These are phyloP conservation scores for Sarocladium oryzae DNA, from an alignment of 2,329 filamentous ascomycete genomes.

Conservation along the genomic window DNA sequence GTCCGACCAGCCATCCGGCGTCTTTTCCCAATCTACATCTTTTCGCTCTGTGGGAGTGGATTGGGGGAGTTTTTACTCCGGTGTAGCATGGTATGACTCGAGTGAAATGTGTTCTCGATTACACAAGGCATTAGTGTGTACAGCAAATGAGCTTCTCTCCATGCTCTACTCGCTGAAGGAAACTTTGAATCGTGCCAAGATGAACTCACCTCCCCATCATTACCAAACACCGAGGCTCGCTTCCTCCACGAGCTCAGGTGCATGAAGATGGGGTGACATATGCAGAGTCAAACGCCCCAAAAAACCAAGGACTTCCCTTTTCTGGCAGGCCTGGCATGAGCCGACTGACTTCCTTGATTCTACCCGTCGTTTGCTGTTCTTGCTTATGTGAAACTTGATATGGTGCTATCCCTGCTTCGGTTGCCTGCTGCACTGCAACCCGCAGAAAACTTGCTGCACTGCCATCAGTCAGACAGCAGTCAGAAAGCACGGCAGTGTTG, in stretches of 20 bases:
- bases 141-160: constrained; percentile 43
- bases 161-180: constrained; percentile 53
- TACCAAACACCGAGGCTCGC: constrained; percentile 50
- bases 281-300: background rate
- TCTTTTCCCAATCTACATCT: too few species aligned
- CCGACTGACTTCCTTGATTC: background rate
- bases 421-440: background rate
- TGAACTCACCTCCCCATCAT: constrained; percentile 36
- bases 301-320: background rate
- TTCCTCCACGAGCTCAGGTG: constrained; percentile 38
- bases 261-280: constrained; percentile 50
- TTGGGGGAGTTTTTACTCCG: background rate
- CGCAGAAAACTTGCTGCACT: background rate
- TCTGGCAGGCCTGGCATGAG: background rate
- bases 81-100: too few species aligned
- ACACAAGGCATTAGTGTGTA: constrained; percentile 52
- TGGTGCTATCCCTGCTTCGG: background rate
- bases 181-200: constrained; percentile 48
- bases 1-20: too few species aligned
- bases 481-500: too few species aligned
- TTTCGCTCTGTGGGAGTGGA: background rate
- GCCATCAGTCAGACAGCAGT: too few species aligned
- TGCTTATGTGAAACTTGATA: constrained; percentile 6
- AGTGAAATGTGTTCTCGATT: too few species aligned
- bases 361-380: background rate